These are phyloP conservation scores for Polytrichum formosum DNA, from an alignment of 225 moss, liverwort and hornwort genomes.

Conservation along the genomic window DNA sequence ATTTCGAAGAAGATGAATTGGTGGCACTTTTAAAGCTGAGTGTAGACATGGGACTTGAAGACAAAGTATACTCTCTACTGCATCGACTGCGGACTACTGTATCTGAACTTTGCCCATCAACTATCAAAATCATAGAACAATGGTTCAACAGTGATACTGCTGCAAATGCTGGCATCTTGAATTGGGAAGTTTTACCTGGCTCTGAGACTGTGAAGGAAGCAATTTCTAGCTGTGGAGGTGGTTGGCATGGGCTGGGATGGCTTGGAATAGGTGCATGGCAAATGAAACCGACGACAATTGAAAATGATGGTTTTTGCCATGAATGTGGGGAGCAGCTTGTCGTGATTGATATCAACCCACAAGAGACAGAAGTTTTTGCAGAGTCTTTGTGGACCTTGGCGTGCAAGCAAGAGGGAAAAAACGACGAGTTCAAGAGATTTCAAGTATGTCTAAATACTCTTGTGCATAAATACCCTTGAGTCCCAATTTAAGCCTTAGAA, in stretches of 20 bases:
- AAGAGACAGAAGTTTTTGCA: constrained; percentile 81
- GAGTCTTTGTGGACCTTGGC: constrained; percentile 74
- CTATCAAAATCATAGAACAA: constrained; percentile 46
- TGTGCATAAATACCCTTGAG: no score
- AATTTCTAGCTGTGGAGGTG: constrained; percentile 70
- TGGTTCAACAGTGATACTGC: constrained; percentile 67
- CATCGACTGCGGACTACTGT: constrained; percentile 65
- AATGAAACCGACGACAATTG: constrained; percentile 49
- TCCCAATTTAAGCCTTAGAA: no score
- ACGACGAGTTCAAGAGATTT: constrained; percentile 78
- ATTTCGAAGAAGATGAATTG: constrained; percentile 80
- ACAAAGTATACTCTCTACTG: constrained; percentile 71
- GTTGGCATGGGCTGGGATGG: constrained; percentile 98
- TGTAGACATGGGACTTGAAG: constrained; percentile 65
- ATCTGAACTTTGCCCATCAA: constrained; percentile 55
- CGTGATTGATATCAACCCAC: constrained; percentile 80
- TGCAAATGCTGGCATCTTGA: constrained; percentile 38
- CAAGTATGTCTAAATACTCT: constrained; percentile 42
- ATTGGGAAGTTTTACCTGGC: constrained; percentile 40
- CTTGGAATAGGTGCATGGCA: constrained; percentile 77
- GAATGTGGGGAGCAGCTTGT: constrained; percentile 76
- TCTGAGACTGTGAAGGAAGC: constrained; percentile 47
- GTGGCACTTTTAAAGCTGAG: constrained; percentile 65
- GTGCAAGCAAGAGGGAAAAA: constrained; percentile 64
- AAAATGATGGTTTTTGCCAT: constrained; percentile 59